A percentile compares a stretch with the other conserved stretches of the same genome.
These are phyloP conservation scores for Daedaleopsis nitida DNA, from an alignment of 768 basidiomycete genomes.

Conservation along the genomic window DNA sequence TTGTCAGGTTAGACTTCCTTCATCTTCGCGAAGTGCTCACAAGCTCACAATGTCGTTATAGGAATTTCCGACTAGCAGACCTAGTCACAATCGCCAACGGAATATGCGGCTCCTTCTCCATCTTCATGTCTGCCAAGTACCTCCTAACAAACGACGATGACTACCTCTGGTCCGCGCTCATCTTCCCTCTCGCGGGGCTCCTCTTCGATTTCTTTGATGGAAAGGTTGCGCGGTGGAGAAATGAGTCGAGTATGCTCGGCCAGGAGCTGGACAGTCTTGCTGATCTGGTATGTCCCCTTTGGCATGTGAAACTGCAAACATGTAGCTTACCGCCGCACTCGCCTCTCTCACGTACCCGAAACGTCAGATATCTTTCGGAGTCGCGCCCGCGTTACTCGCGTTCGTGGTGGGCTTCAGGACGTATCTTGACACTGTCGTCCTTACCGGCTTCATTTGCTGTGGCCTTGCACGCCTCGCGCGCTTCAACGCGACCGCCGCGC, in stretches of 20 bases:
- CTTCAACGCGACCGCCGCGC: constrained; percentile 97
- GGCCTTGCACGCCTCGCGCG: constrained; percentile 96
- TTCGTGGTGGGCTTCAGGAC: constrained; percentile 92
- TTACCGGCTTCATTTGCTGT: constrained; percentile 92
- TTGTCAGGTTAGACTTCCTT: constrained; percentile 71
- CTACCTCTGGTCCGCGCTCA: constrained; percentile 85
- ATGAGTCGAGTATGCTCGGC: constrained; percentile 91
- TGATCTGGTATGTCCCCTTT: constrained; percentile 71
- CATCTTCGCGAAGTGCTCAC: background rate
- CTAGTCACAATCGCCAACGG: constrained; percentile 99
- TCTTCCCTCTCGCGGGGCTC: constrained; percentile 88
- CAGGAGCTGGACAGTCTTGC: constrained; percentile 98
- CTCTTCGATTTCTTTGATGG: constrained; percentile 99
- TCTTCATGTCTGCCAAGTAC: constrained; percentile 92
- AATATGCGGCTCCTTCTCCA: constrained; percentile 93
- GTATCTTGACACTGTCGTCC: constrained; percentile 82
- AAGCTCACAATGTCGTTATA: constrained; percentile 33
- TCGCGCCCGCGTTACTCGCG: constrained; percentile 91
- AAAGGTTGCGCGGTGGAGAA: constrained; percentile 97
- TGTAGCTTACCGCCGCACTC: background rate
- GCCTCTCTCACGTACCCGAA: background rate
- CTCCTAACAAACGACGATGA: constrained; percentile 76
- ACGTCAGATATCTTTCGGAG: constrained; percentile 91
- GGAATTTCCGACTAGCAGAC: constrained; percentile 97
- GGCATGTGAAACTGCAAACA: constrained; percentile 10